Evolutionary conservation across 1,284 basidiomycete species (phyloP), one percentile per base, ranked within the genome.

Genomic region (Pascua sp.): DNA sequence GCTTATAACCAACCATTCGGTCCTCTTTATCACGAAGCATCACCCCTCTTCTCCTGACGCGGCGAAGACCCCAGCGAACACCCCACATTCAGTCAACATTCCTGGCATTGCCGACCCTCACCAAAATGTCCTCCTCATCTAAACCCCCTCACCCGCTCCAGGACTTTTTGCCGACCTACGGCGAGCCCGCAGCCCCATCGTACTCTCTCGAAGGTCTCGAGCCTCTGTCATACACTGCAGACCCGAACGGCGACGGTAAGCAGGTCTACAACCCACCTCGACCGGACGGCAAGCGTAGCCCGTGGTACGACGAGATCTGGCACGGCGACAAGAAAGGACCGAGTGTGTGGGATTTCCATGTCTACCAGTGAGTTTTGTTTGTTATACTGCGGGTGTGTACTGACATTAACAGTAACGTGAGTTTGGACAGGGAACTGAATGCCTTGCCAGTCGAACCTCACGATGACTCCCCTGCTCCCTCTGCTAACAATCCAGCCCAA

Each of bases 201-300:
- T 61, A 55, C 39, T 47, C 52, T 15, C 51, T 49, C 11, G 53
- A 55, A 9, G 50, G 49, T 1, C 52, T 61, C 7, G 40, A 42
- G 40, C 59, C 59, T 10, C 79, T 86, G 2, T 81, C 84, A 0
- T 78, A 77, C 8, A 79, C 71, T 1, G 49, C 80, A 56, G 49
- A 52, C 17, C 61, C 61, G 3, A 84, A 83, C 57, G 63, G 81
- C 0, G 85, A 86, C 60, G 85, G 84, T 53, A 86, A 85, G 69
- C 84, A 82, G 2, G 72, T 86, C n/a, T 32, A 16, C 46, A 63
- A 65, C 49, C 64, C 62, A 2, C 64, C 64, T 5, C 54, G 64
- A 1, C 51, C 47, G 1, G 64, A 63, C 38, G 59, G 63, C 17
- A 52, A 56, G 40, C 37, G 36, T n/a, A 61, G 59, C 51, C 44